Conservation (phyloP, 305 asterid species). For the Fraxinus albicans region DNA sequence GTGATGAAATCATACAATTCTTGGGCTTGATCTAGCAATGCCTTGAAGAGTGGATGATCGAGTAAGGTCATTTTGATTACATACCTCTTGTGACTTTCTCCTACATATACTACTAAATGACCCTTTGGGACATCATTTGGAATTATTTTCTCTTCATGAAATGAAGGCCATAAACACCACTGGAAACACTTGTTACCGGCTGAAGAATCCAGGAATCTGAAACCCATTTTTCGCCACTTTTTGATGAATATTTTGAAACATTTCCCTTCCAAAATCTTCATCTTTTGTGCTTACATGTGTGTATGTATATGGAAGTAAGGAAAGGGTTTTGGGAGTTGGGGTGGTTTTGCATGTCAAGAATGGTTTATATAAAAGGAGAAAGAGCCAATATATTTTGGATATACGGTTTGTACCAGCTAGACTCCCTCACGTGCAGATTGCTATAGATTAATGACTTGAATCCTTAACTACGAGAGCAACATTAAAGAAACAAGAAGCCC, state of each 20-base stretch:
- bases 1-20: conserved; percentile 64
- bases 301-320: neutral
- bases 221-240: conserved; percentile 46
- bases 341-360: conserved; percentile 25
- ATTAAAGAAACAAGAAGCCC: neutral
- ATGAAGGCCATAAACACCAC: conserved; percentile 46
- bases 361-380: conserved; percentile 42
- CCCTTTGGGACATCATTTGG: conserved; percentile 90
- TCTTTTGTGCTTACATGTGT: conserved; percentile 10
- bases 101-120: conserved; percentile 81
- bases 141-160: conserved; percentile 47
- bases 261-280: conserved; percentile 38
- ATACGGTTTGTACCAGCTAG: conserved; percentile 26
- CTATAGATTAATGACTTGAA: neutral
- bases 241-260: conserved; percentile 48
- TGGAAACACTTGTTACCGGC: conserved; percentile 38
- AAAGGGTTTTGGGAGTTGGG: neutral
- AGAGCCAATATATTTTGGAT: conserved; percentile 31
- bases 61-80: conserved; percentile 70
- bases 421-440: neutral
- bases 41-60: conserved; percentile 46
- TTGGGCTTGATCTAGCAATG: conserved; percentile 61
- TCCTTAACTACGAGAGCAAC: neutral
- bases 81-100: conserved; percentile 61
- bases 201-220: conserved; percentile 38